phyloP scores from a whole-genome alignment of 164 flowering plant species.

The Warburgia ugandensis region DNA sequence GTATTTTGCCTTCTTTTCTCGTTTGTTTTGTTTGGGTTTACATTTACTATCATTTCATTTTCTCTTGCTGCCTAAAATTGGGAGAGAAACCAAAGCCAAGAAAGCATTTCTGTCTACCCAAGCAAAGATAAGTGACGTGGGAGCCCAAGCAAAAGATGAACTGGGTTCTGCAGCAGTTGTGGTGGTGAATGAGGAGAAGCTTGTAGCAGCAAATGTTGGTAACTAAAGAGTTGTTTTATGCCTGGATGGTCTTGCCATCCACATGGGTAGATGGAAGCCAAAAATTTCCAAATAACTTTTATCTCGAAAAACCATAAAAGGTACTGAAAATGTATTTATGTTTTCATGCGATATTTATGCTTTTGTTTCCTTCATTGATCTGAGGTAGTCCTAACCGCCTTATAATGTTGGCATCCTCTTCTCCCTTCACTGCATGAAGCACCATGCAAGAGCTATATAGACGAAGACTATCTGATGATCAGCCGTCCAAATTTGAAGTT shows the following conservation, averaged over 20 bases:
- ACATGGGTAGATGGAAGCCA: constrained; percentile 20
- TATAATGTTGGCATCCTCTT: too few species aligned
- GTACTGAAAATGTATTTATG: too few species aligned
- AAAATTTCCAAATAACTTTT: not conserved
- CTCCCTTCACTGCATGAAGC: too few species aligned
- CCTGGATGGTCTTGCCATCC: constrained; percentile 63
- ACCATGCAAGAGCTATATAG: too few species aligned
- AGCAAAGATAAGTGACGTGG: constrained; percentile 30
- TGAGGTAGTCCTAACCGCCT: too few species aligned
- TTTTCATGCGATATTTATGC: too few species aligned
- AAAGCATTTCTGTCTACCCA: constrained; percentile 62
- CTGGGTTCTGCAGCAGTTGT: constrained; percentile 92
- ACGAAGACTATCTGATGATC: too few species aligned
- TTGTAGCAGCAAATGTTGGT: constrained; percentile 81
- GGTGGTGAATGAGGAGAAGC: constrained; percentile 51
- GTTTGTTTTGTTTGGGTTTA: too few species aligned
- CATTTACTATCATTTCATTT: not conserved
- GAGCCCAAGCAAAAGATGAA: too few species aligned
- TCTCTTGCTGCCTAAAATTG: not conserved
- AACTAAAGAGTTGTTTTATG: constrained; percentile 80
- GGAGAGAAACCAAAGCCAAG: constrained; percentile 28
- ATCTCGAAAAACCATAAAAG: not conserved
- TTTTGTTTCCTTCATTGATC: too few species aligned
- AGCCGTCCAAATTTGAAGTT: too few species aligned
- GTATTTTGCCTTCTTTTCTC: too few species aligned